Conservation (phyloP, 2,329 filamentous ascomycete species). For the Neonectria punicea region DNA sequence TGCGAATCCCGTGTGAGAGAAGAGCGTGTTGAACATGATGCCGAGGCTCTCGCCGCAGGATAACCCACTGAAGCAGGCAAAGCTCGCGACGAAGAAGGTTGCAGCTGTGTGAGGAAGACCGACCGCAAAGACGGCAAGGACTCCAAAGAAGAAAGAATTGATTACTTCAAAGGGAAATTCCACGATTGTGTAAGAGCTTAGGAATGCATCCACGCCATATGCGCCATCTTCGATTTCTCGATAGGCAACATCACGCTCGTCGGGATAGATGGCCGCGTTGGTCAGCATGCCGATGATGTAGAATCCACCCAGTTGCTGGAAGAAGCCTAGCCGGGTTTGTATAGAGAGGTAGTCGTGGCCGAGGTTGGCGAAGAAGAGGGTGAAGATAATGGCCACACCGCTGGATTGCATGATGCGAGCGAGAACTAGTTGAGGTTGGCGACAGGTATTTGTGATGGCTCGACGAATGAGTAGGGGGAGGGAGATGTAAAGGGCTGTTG, state of each 20-base stretch:
- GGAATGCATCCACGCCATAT: slow-evolving; percentile 75
- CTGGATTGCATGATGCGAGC: slow-evolving; percentile 73
- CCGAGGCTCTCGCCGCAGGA: slow-evolving; percentile 78
- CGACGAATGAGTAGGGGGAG: slow-evolving; percentile 69
- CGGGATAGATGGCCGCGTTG: slow-evolving; percentile 77
- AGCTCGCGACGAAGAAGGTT: slow-evolving; percentile 73
- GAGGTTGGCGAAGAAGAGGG: slow-evolving; percentile 76
- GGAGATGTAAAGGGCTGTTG: slow-evolving; percentile 58
- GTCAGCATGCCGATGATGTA: slow-evolving; percentile 82
- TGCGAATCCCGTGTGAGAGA: slow-evolving; percentile 77
- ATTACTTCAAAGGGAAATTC: slow-evolving; percentile 77
- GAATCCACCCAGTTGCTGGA: slow-evolving; percentile 75
- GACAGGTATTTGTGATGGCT: slow-evolving; percentile 72
- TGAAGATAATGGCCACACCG: slow-evolving; percentile 68
- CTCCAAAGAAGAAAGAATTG: slow-evolving; percentile 71
- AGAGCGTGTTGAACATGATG: slow-evolving; percentile 82
- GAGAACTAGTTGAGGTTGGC: slow-evolving; percentile 70
- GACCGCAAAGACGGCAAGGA: slow-evolving; percentile 70
- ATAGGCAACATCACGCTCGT: slow-evolving; percentile 79
- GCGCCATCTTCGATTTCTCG: slow-evolving; percentile 77
- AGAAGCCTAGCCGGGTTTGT: slow-evolving; percentile 76
- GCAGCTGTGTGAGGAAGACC: slow-evolving; percentile 69
- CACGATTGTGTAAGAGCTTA: slow-evolving; percentile 73
- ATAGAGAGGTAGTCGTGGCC: slow-evolving; percentile 73
- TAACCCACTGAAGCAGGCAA: slow-evolving; percentile 77